A percentile compares a stretch with the other conserved stretches of the same genome.
phyloP scores from a whole-genome alignment of 441 rosid species.

The Monsonia emarginata region DNA sequence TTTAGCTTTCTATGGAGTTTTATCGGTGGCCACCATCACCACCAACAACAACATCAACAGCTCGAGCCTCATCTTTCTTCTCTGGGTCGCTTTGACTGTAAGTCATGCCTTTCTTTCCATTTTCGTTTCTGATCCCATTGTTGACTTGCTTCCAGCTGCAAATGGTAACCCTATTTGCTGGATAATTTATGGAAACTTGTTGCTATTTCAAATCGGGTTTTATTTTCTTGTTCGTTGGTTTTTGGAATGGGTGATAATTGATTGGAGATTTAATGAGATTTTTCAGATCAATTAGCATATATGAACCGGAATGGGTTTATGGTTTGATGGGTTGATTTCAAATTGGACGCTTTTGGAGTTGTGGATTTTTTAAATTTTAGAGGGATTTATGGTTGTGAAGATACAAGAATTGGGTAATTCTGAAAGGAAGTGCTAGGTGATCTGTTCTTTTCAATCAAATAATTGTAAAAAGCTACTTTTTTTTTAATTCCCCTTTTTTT shows the following conservation, averaged over 20 bases:
- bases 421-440: not conserved
- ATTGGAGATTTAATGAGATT: not conserved
- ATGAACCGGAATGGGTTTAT: not conserved
- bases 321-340: not conserved
- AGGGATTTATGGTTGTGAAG: too few species aligned
- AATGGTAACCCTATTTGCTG: not conserved
- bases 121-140: not conserved
- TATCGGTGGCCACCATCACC: not conserved
- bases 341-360: not conserved
- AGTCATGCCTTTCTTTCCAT: constrained; percentile 1
- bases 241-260: not conserved
- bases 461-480: too few species aligned
- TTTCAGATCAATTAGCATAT: not conserved
- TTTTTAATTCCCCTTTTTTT: not conserved
- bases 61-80: not conserved
- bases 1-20: not conserved
- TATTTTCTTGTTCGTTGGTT: not conserved
- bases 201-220: not conserved
- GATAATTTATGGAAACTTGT: not conserved
- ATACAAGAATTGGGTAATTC: not conserved
- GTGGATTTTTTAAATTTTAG: not conserved
- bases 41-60: not conserved
- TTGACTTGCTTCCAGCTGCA: not conserved
- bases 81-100: not conserved
- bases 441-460: not conserved